Evolutionary conservation across 441 rosid species (phyloP), one percentile per base, ranked within the genome.

Genomic region (Jatropha podagrica): DNA sequence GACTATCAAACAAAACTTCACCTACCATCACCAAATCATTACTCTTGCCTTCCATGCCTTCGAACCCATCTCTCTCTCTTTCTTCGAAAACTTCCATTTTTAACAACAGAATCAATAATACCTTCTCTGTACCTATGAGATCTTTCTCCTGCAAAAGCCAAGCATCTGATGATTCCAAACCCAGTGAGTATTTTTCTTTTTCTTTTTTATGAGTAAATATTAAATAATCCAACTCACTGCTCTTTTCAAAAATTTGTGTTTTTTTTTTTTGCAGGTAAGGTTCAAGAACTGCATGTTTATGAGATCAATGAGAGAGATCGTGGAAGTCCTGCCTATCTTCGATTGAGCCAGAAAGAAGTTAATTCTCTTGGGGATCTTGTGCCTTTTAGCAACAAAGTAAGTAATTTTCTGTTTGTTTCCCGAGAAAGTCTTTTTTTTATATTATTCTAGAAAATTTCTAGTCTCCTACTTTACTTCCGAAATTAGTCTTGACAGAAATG

Each of bases 311-410:
- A 94, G 76, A 78, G 90, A 74, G 98, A 94, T 81, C 86, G 97
- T 58, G 85, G 88, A 40, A 94, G 98, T 77, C 97, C 97, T 0
- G 95, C 94, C 11, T 86, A 83, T 81, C 88, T 94, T 54, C 87
- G 89, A 15, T 80, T 94, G 74, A 90, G 96, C 68, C 90, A 91
- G 83, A 94, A 87, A 42, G n/a, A 88, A 23, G 89, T 86, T 32
- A 90, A 88, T 61, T 85, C 93, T 37, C 88, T 94, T n/a, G 97
- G 98, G 1, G 97, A 94, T 85, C 95, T 94, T 26, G 90, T 94
- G 38, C 97, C 97, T 56, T 91, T 94, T 76, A 92, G 91, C 76
- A 94, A 94, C 87, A 94, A 95, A 69, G 95, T 90, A 65, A 73
- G 82, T 54, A 18, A 38, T 18, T 73, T 6, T 42, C 14, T 49